Conservation (phyloP, 257 asterid genomes). For the Jasminum sambac region DNA sequence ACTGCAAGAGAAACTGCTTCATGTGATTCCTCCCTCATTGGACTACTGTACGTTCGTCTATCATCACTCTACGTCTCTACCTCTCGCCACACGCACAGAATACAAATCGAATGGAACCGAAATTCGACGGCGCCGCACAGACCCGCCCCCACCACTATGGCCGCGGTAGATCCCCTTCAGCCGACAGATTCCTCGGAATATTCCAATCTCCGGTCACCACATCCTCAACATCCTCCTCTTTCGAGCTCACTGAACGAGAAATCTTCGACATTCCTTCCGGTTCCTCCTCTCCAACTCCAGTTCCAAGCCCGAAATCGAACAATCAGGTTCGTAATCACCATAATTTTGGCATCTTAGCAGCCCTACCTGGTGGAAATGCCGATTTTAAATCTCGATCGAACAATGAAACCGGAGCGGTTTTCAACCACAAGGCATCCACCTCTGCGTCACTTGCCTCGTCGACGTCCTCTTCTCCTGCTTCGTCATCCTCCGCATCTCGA, state of each 20-base stretch:
- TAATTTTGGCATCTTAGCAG: slow-evolving; percentile 58
- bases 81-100: slow-evolving; percentile 1
- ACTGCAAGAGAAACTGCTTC: background rate
- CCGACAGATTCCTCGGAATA: slow-evolving; percentile 39
- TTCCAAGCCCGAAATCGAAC: slow-evolving; percentile 17
- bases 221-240: slow-evolving; percentile 25
- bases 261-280: slow-evolving; percentile 48
- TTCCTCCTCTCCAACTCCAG: slow-evolving; percentile 24
- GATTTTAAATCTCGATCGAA: slow-evolving; percentile 23
- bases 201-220: slow-evolving; percentile 27
- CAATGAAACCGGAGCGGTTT: slow-evolving; percentile 41
- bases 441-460: slow-evolving; percentile 46
- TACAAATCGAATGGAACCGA: slow-evolving; percentile 34
- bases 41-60: background rate
- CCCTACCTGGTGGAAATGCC: slow-evolving; percentile 33
- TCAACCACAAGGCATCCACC: slow-evolving; percentile 62
- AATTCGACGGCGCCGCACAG: slow-evolving; percentile 22
- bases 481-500: slow-evolving; percentile 39
- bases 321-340: slow-evolving; percentile 17
- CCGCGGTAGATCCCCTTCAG: slow-evolving; percentile 30
- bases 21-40: background rate
- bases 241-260: slow-evolving; percentile 64
- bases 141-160: slow-evolving; percentile 21
- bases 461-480: slow-evolving; percentile 38
- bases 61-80: slow-evolving; percentile 14